Percentiles rank a stretch among this genome's conserved stretches.
These are phyloP conservation scores for Xanthoconium separans DNA, from an alignment of 1,284 basidiomycete species.

Conservation along the genomic window DNA sequence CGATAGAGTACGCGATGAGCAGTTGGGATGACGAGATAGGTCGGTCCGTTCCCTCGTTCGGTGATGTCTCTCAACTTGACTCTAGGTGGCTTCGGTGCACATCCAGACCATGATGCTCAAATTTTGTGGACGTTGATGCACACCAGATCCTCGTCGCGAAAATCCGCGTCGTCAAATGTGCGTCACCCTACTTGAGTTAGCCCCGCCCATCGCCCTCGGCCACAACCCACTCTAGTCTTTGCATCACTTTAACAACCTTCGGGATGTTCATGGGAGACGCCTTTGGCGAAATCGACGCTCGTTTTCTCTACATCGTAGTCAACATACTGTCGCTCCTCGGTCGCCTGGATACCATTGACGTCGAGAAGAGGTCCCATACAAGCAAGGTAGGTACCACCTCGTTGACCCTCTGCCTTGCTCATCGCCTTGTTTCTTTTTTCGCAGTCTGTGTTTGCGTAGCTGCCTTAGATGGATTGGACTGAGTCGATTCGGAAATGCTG, in stretches of 20 bases:
- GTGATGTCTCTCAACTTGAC: neutral
- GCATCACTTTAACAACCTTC: constrained; percentile 67
- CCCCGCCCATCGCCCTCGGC: too few relatives aligned
- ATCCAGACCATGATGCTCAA: constrained; percentile 94
- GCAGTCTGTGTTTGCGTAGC: constrained; percentile 89
- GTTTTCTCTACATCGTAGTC: too few relatives aligned
- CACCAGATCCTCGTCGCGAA: constrained; percentile 90
- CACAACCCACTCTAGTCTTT: constrained; percentile 76
- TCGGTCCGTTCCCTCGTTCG: constrained; percentile 52
- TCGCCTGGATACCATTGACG: constrained; percentile 43
- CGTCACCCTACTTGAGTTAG: too few relatives aligned
- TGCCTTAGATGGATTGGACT: too few relatives aligned
- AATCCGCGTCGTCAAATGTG: neutral
- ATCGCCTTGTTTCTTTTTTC: neutral
- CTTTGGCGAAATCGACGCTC: too few relatives aligned
- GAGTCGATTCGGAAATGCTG: too few relatives aligned
- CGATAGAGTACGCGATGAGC: constrained; percentile 86
- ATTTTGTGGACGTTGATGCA: constrained; percentile 81
- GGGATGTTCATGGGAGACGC: too few relatives aligned
- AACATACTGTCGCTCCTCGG: too few relatives aligned
- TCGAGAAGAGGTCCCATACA: too few relatives aligned
- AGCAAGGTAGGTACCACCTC: too few relatives aligned
- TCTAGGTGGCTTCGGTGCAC: constrained; percentile 88
- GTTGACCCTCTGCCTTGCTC: too few relatives aligned
- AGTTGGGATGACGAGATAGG: constrained; percentile 93